Base-by-base conservation (phyloP, 768 basidiomycete species). In the Termitomyces sp. region DNA sequence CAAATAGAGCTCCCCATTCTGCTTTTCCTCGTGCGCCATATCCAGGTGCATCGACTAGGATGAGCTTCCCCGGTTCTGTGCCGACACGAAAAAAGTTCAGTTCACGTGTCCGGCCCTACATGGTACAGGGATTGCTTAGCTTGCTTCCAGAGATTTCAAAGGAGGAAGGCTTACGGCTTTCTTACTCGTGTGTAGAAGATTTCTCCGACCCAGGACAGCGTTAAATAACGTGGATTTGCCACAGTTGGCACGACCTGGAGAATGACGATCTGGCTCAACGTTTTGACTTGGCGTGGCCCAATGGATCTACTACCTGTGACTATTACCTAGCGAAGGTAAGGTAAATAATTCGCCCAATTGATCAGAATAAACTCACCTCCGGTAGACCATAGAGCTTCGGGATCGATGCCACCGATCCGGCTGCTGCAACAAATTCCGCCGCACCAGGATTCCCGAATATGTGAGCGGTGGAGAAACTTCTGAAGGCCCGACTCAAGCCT, bases 41-140 rank as follows among this genome's bases (percentile, higher is more conserved):
- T 15, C 90, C 90, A 2, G 90, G 90, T 12, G 89, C 79, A 62
- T 93, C 90, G 10, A 93, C 89, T 3, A 92, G 69, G 21, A 90
- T 65, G 34, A 88, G 72, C 38, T 80, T 76, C 32, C 83, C 82
- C 24, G 79, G 74, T 6, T 80, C 79, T 2, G 68, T 60, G 4
- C 87, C 85, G n/a, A 90, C 80, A 40, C 79, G 74, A 65, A 80
- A 90, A 62, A 90, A 90, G 59, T 90, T 87, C 47, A 92, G 70
- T 10, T 81, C 67, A 61, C 80, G 79, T 12, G 89, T 91, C n/a
- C 80, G 77, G 14, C 89, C 89, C 88, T 90, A 58, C 5, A 24
- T 6, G 24, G 35, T n/a, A 38, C 49, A 37, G 58, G 30, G 17
- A 15, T 55, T 40, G 34, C 44, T 47, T 10, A 45, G 48, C 38